These are phyloP conservation scores for Neoarthrinium moseri DNA, from an alignment of 2,329 filamentous ascomycete species.

Conservation along the genomic window DNA sequence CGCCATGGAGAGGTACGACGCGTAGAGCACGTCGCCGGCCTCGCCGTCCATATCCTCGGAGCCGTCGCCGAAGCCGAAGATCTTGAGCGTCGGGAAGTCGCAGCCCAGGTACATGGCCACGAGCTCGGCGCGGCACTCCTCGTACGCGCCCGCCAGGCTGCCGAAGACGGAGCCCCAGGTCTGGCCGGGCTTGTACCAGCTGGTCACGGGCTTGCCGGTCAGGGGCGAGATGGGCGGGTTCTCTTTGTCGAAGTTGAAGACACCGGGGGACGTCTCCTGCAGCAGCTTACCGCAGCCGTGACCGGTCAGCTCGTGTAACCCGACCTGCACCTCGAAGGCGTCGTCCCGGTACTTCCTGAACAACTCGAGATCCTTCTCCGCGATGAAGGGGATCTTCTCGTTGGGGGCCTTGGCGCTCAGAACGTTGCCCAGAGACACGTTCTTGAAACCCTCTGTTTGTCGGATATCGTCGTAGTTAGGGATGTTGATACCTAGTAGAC, in stretches of 20 bases:
- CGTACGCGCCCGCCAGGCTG: constrained; percentile 81
- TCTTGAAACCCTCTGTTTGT: constrained; percentile 86
- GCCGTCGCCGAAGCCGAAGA: constrained; percentile 89
- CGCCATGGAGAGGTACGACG: constrained; percentile 90
- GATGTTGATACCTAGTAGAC: constrained; percentile 14
- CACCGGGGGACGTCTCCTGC: constrained; percentile 79
- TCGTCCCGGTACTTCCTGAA: constrained; percentile 82
- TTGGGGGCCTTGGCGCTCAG: constrained; percentile 87
- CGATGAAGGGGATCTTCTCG: constrained; percentile 89
- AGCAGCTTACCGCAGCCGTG: constrained; percentile 93
- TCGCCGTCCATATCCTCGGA: constrained; percentile 68
- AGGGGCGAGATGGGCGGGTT: constrained; percentile 82
- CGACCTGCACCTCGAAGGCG: constrained; percentile 94
- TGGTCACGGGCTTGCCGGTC: constrained; percentile 72
- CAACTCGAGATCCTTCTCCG: constrained; percentile 71
- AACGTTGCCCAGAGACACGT: constrained; percentile 91
- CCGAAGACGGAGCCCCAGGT: constrained; percentile 95
- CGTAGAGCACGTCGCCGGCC: constrained; percentile 85
- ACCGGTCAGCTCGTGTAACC: constrained; percentile 82
- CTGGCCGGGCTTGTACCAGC: constrained; percentile 92
- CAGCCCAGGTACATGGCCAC: constrained; percentile 89
- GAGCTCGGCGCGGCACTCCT: constrained; percentile 92
- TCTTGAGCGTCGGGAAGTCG: constrained; percentile 83
- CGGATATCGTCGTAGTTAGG: constrained; percentile 76
- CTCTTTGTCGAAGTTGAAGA: constrained; percentile 83